phyloP scores from a whole-genome alignment of 2,329 filamentous ascomycete genomes.

The Eutypa lata region DNA sequence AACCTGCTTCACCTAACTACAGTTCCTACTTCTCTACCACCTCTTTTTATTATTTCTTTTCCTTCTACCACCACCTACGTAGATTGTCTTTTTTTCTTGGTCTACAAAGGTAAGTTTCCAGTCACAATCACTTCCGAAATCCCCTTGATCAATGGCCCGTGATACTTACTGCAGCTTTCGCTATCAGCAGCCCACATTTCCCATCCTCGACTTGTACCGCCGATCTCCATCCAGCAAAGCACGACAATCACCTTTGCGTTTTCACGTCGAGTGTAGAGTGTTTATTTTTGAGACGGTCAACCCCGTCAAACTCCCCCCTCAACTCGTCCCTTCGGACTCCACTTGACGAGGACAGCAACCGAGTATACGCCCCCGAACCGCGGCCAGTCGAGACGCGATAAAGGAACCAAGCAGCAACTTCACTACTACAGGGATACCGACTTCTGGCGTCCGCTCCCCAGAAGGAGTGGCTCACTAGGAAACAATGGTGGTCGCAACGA shows the following conservation, averaged over 20 bases:
- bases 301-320: not conserved
- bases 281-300: not conserved
- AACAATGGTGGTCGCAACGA: constrained; percentile 62
- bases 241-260: not conserved
- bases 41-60: not conserved
- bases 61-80: not conserved
- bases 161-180: not conserved
- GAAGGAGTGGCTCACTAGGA: constrained; percentile 36
- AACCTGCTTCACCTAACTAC: not conserved
- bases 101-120: too few relatives aligned
- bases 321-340: not conserved
- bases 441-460: constrained; percentile 30
- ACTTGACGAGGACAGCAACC: not conserved
- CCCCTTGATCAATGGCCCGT: not conserved
- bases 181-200: not conserved
- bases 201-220: not conserved
- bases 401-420: not conserved
- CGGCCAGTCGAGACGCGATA: not conserved
- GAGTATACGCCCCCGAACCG: not conserved
- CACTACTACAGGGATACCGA: constrained; percentile 3
- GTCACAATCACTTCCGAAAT: not conserved
- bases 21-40: not conserved
- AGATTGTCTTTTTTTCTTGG: too few relatives aligned
- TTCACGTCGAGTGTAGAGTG: not conserved
- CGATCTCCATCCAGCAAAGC: not conserved